These are phyloP conservation scores for Cerrena zonata DNA, from an alignment of 1,284 basidiomycete genomes.

Conservation along the genomic window DNA sequence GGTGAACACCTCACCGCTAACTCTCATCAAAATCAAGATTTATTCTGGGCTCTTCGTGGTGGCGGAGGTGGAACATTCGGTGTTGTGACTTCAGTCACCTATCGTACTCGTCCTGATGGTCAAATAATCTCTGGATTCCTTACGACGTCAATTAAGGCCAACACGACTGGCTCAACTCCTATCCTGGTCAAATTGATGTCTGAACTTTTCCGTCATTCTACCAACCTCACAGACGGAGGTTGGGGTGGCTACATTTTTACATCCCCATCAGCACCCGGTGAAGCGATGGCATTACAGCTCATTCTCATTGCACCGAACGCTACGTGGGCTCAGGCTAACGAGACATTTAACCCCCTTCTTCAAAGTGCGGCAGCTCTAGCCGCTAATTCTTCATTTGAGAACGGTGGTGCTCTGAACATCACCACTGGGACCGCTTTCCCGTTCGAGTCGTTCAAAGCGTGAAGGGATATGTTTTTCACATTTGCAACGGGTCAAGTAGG, in stretches of 20 bases:
- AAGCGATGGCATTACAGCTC: constrained; percentile 13
- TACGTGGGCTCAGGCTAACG: constrained; percentile 27
- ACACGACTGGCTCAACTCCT: constrained; percentile 6
- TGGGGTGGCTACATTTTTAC: constrained; percentile 17
- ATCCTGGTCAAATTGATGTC: constrained; percentile 11
- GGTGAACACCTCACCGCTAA: constrained; percentile 34
- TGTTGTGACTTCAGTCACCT: constrained; percentile 37
- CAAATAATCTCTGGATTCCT: constrained; percentile 24
- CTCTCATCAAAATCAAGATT: constrained; percentile 30
- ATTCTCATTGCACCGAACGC: constrained; percentile 29
- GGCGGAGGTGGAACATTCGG: constrained; percentile 44
- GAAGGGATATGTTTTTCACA: constrained; percentile 18
- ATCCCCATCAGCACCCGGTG: constrained; percentile 6
- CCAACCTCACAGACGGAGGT: constrained; percentile 18
- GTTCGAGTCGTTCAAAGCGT: constrained; percentile 25
- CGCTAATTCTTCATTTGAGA: constrained; percentile 9
- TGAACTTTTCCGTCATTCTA: constrained; percentile 19
- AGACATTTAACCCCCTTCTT: constrained; percentile 29
- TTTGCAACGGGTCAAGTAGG: constrained; percentile 8
- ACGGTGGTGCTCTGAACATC: constrained; percentile 15
- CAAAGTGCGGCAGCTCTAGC: constrained; percentile 22
- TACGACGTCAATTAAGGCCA: constrained; percentile 19
- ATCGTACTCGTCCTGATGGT: constrained; percentile 29
- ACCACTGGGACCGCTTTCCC: constrained; percentile 11
- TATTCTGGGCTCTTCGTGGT: constrained; percentile 49